phyloP scores from a whole-genome alignment of 208 protist genomes.

The Acanthamoeba healyi region DNA sequence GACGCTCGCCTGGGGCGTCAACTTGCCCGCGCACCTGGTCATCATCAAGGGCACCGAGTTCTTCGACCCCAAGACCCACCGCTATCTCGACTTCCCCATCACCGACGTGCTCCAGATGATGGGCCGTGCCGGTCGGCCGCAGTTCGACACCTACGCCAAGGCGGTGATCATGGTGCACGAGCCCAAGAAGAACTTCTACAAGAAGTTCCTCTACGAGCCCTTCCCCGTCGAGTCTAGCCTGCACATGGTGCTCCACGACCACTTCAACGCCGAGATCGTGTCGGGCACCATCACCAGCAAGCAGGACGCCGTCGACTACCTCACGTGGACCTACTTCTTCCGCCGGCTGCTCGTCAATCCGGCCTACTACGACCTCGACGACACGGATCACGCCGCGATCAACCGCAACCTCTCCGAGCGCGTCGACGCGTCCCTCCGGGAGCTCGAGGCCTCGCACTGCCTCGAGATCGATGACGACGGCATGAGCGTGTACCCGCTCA shows the following conservation, averaged over 20 bases:
- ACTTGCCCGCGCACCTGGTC: constrained; percentile 99
- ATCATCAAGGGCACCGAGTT: constrained; percentile 99
- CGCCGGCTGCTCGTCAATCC: constrained; percentile 97
- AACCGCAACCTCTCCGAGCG: constrained; percentile 84
- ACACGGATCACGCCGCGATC: constrained; percentile 78
- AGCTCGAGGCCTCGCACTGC: constrained; percentile 70
- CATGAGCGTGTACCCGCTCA: constrained; percentile 80
- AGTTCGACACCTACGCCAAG: constrained; percentile 97
- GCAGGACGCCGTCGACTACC: constrained; percentile 98
- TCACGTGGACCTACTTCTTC: constrained; percentile 99
- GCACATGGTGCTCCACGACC: constrained; percentile 96
- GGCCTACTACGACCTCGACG: constrained; percentile 98
- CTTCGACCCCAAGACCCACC: constrained; percentile 97
- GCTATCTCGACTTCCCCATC: constrained; percentile 99
- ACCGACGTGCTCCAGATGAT: constrained; percentile 99
- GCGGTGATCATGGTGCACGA: constrained; percentile 98
- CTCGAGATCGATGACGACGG: constrained; percentile 78
- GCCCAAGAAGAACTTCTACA: constrained; percentile 99
- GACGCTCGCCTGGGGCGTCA: constrained; percentile 99
- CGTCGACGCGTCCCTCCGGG: constrained; percentile 72
- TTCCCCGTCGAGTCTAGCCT: constrained; percentile 99
- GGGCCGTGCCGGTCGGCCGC: constrained; percentile 98
- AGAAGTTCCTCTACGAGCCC: constrained; percentile 99
- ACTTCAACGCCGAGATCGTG: constrained; percentile 99
- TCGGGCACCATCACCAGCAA: constrained; percentile 95